These are phyloP conservation scores for Debaryomycetaceae sp. DNA, from an alignment of 1,139 yeast genomes.

Conservation along the genomic window DNA sequence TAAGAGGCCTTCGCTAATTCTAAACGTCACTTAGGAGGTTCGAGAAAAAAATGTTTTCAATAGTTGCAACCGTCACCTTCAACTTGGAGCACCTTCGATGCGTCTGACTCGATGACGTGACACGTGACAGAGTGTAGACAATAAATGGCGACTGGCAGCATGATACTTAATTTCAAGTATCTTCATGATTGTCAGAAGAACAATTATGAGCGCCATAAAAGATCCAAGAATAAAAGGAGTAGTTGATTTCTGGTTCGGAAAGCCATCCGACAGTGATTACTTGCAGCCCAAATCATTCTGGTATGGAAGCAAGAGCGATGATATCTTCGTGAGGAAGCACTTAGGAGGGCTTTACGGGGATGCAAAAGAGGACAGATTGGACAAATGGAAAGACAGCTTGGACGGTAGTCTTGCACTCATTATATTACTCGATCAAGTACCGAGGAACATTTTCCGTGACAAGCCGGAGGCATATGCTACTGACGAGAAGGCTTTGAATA, in stretches of 20 bases:
- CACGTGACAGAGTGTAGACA: too few relatives aligned
- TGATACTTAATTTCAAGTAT: too few relatives aligned
- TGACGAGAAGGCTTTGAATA: conserved; percentile 3
- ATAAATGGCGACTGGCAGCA: too few relatives aligned
- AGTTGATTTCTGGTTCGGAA: conserved; percentile 6
- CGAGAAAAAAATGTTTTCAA: too few relatives aligned
- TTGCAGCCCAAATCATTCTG: conserved; percentile 6
- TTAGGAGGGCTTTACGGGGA: conserved; percentile 4
- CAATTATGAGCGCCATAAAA: background rate
- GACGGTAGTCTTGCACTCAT: conserved; percentile 6
- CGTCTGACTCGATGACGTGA: too few relatives aligned
- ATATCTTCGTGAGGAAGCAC: conserved; percentile 2
- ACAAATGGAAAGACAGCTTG: conserved; percentile 2
- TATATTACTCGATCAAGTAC: conserved; percentile 7
- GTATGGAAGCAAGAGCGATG: conserved; percentile 5
- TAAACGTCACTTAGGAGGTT: too few relatives aligned
- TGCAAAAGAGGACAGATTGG: conserved; percentile 4
- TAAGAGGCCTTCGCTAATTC: too few relatives aligned
- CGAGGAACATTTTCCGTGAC: conserved; percentile 5
- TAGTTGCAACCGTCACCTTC: too few relatives aligned
- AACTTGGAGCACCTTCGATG: too few relatives aligned
- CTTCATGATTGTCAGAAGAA: too few relatives aligned
- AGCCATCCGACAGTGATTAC: conserved; percentile 1
- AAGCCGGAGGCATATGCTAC: conserved; percentile 6
- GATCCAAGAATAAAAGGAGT: background rate